Evolutionary conservation across 768 basidiomycete species (phyloP), one percentile per base, ranked within the genome.

Genomic region (Gloeophyllum trabeum): DNA sequence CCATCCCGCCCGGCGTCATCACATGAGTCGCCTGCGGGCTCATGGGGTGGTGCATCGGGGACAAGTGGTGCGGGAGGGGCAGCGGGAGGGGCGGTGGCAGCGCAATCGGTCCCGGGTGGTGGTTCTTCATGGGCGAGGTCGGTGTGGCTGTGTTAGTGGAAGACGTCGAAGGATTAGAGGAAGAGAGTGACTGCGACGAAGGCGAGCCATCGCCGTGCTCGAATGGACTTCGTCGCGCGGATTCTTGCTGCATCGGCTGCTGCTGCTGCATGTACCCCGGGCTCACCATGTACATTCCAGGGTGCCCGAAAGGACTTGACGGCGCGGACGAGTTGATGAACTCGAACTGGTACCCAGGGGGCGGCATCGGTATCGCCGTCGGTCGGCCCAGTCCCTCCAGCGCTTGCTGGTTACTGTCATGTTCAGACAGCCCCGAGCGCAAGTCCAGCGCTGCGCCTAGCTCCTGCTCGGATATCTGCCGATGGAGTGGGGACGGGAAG

Each of bases 51-150:
- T 59, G 49, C 54, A 44, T 48, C 10, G 68, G 66, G 1, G 64
- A 62, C 24, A 65, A 47, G 5, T 65, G 61, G 36, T 53, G 57
- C 4, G 53, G 46, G 6, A 50, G 53, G 10, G 41, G 21, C n/a
- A n/a, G n/a, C n/a, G n/a, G 59, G 16, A 66, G 70, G 1, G 71
- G 77, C 1, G 78, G 83, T 23, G 78, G 86, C 23, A 81, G 69
- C 2, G 76, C 59, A 40, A 87, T 86, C 2, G 75, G 76, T 1
- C 81, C 82, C 1, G 84, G 84, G 48, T 81, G 82, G 36, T n/a
- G n/a, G n/a, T n/a, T n/a, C n/a, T n/a, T n/a, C n/a, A n/a, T n/a
- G n/a, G 28, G 16, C 10, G 16, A 32, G 28, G 28, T 32, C 28
- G 28, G 16, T 32, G 28, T 32, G 10, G 28, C 16, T 32, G 28